phyloP scores from a whole-genome alignment of 1,284 basidiomycete genomes.

The Wallemia hederae region DNA sequence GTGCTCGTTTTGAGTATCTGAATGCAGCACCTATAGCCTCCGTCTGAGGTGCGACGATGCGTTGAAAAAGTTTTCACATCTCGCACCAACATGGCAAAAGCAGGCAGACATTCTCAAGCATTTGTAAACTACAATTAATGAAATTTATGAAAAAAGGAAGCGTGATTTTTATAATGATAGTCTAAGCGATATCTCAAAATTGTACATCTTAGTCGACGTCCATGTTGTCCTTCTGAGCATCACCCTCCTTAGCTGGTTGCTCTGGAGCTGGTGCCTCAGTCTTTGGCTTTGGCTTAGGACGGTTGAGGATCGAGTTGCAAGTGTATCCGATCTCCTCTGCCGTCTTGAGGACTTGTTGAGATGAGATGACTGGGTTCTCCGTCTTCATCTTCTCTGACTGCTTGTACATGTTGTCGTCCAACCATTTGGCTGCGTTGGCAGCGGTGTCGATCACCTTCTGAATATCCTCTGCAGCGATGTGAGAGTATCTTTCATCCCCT shows the following conservation, averaged over 20 bases:
- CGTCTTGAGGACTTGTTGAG: conserved; percentile 54
- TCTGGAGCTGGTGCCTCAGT: conserved; percentile 29
- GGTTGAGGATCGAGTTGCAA: conserved; percentile 21
- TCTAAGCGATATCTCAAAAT: neutral
- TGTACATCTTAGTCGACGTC: neutral
- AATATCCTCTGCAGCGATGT: conserved; percentile 67
- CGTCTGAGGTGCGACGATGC: neutral
- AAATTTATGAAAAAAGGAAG: neutral
- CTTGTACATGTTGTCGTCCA: conserved; percentile 57
- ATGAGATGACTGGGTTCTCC: conserved; percentile 48
- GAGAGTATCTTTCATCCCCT: conserved; percentile 48
- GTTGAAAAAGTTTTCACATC: neutral
- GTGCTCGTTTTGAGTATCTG: neutral
- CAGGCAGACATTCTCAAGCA: neutral
- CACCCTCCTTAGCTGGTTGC: conserved; percentile 10
- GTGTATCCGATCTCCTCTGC: conserved; percentile 35
- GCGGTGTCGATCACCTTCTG: conserved; percentile 47
- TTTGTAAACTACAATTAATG: neutral
- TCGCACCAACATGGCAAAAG: neutral
- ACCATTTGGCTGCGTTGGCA: conserved; percentile 64
- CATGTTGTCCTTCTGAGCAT: neutral
- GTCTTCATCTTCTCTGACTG: conserved; percentile 67
- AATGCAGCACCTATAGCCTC: neutral
- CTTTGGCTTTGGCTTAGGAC: conserved; percentile 50
- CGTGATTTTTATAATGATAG: neutral